Evolutionary conservation across 2,329 filamentous ascomycete genomes (phyloP), one percentile per base, ranked within the genome.

Genomic region (Diplodia sapinea): DNA sequence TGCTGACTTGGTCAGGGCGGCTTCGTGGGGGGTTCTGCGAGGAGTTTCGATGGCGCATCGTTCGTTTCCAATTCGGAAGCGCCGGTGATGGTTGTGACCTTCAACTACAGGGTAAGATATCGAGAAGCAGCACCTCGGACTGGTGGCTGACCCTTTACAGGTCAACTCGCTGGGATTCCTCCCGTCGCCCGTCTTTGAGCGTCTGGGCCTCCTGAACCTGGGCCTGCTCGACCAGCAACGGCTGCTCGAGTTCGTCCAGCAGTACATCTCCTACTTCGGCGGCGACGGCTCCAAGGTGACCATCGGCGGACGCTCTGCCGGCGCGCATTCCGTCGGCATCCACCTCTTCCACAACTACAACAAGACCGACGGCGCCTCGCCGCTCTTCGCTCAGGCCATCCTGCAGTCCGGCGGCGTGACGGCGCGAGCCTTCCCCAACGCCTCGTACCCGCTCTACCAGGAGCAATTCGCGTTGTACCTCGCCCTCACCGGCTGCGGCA

Each of bases 261-360:
- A 79, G 20, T 80, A 85, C 68, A 82, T 85, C 59, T 70, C 73
- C 3, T 67, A 73, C 23, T 85, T 85, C 67, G 80, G 80, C 9
- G 84, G 84, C 3, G 80, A 86, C 68, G 73, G 79, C 0, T 68
- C 71, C n/a, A 81, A 82, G 64, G 79, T 86, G 50, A 84, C 81
- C 0, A 75, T 83, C 1, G 79, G 77, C 3, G 65, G 65, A 11
- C 52, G 55, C 29, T 57, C 52, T 5, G 65, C 65, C 5, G 65
- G 11, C 43, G 77, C 71, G 3, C 77, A 79, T 64, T 74, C 76
- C 0, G 76, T 78, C 5, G 77, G 75, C 43, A 72, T 78, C 40
- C 76, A 78, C 62, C 73, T 76, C 15, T 78, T 77, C 67, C 77
- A 79, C 71, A 71, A 78, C 65, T 79, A 79, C 65, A 74, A 72